A percentile compares a stretch with the other conserved stretches of the same genome.
phyloP scores from a whole-genome alignment of 768 basidiomycete species.

The Rhizopogon vinicolor region DNA sequence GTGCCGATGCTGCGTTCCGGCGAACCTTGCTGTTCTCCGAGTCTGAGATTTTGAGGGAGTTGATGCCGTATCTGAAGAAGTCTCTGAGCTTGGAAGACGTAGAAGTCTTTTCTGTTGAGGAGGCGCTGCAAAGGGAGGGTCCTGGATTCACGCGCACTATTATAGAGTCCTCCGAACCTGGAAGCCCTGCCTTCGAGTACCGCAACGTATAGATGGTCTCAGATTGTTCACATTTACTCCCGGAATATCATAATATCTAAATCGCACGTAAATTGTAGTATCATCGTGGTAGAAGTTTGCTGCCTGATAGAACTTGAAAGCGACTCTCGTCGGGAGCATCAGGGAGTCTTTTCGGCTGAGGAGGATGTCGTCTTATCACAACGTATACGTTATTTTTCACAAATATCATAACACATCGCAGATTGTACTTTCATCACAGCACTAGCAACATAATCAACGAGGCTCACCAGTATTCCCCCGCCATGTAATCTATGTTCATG shows the following conservation, averaged over 20 bases:
- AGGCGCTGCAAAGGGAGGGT: slow-evolving; percentile 50
- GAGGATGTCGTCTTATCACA: no score
- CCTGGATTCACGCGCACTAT: slow-evolving; percentile 62
- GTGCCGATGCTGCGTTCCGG: slow-evolving; percentile 74
- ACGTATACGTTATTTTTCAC: no score
- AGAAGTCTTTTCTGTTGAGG: slow-evolving; percentile 65
- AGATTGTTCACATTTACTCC: no score
- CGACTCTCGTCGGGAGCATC: no score
- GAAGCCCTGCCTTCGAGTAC: slow-evolving; percentile 82
- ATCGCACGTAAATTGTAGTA: not conserved
- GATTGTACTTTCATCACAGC: not conserved
- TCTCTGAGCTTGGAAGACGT: slow-evolving; percentile 67
- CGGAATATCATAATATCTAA: no score
- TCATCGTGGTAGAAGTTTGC: no score
- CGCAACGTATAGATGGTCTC: slow-evolving; percentile 51
- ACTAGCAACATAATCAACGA: not conserved
- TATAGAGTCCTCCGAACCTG: slow-evolving; percentile 86
- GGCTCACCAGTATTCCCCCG: not conserved
- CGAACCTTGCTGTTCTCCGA: slow-evolving; percentile 84
- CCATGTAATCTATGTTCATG: not conserved
- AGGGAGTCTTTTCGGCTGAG: no score
- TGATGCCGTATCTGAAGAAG: slow-evolving; percentile 79
- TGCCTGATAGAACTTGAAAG: no score
- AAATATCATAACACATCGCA: no score
- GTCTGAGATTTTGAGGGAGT: slow-evolving; percentile 59